These are phyloP conservation scores for Hypoxylon sp. DNA, from an alignment of 2,329 filamentous ascomycete species.

Conservation along the genomic window DNA sequence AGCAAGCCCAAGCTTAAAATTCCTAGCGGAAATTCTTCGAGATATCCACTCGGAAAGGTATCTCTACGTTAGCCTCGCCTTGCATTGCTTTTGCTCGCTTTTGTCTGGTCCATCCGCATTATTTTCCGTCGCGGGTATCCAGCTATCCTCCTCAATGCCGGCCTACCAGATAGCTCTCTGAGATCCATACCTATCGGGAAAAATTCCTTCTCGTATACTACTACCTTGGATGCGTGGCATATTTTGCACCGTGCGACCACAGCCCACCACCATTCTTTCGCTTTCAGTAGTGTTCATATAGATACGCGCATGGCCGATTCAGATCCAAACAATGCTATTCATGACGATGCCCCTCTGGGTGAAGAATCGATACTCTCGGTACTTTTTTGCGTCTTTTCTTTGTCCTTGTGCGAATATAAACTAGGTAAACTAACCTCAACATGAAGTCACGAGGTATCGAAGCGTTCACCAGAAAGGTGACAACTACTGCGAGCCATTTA, in stretches of 20 bases:
- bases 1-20: constrained; percentile 30
- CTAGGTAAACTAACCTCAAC: constrained; percentile 22
- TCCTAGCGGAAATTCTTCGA: constrained; percentile 17
- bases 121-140: constrained; percentile 33
- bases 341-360: constrained; percentile 55
- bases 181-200: constrained; percentile 39
- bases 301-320: constrained; percentile 56
- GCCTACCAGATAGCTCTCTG: constrained; percentile 36
- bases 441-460: constrained; percentile 86
- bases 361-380: constrained; percentile 55
- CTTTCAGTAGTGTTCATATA: constrained; percentile 34
- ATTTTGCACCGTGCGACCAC: constrained; percentile 40
- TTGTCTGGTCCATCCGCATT: constrained; percentile 27
- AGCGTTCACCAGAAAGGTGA: constrained; percentile 94
- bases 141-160: constrained; percentile 32
- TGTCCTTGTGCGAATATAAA: constrained; percentile 33
- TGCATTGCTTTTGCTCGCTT: constrained; percentile 29
- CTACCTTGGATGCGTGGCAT: constrained; percentile 38
- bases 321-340: constrained; percentile 54
- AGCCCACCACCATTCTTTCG: constrained; percentile 26
- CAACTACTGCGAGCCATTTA: constrained; percentile 90
- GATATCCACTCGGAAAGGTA: constrained; percentile 31
- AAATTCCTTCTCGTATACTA: constrained; percentile 28
- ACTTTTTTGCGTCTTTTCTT: constrained; percentile 24
- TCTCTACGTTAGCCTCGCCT: constrained; percentile 37